Base-by-base conservation (phyloP, 2,329 filamentous ascomycete genomes). In the Didymella pomorum region DNA sequence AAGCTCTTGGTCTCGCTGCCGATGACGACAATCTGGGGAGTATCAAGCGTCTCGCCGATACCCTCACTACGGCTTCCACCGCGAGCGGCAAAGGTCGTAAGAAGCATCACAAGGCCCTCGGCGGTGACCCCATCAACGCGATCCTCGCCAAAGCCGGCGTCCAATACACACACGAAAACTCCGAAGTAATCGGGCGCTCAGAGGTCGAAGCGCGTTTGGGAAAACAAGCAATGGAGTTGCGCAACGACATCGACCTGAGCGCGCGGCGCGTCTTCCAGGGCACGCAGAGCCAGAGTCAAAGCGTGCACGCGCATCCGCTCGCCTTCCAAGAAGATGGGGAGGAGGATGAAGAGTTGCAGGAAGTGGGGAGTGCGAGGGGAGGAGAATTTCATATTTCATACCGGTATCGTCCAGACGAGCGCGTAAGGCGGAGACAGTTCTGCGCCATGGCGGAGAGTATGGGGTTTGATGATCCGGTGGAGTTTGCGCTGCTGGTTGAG, bases 161-260 rank as follows among this genome's bases (percentile, higher is more conserved):
- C 0, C 89, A 95, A 71, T 99, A 99, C 75, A 96, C 93, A 0
- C 95, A 99, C 72, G 91, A 98, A 68, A 99, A 99, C 73, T 92
- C 91, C 1, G 93, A 99, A 77, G 93, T 99, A 14, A 87, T 99
- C 56, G 95, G 95, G 11, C 89, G 92, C 0, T 95, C 90, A n/a
- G 92, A 90, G 66, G 85, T 97, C n/a, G 95, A 99, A 78, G 89
- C 91, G 63, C 86, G 89, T 56, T 85, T 99, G 5, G 93, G 90
- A 44, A 88, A 88, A 20, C 87, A 86, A 41, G 95, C 94, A 4
- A 87, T 89, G 70, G 82, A 89, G 70, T 80, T 81, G 0, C 83
- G 81, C 3, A 83, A 83, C 56, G 80, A 84, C 53, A 44, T 81
- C 2, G 82, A 83, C 10, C 72, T 80, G 20, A 83, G 81, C 2